Evolutionary conservation across 179 eudicot genomes (phyloP).

Genomic region (Drosera spatulata): DNA sequence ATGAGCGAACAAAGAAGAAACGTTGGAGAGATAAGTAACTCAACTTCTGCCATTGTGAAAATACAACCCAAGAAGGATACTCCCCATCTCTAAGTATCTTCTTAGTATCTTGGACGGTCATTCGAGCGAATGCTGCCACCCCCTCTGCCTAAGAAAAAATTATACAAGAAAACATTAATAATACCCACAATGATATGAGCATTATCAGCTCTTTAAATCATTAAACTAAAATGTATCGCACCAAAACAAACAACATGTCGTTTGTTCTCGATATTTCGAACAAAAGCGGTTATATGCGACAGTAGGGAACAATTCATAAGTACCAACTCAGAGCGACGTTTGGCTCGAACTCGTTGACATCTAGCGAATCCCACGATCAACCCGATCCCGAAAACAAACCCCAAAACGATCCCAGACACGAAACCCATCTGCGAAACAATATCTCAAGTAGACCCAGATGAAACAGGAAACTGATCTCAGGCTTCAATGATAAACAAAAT

Average conservation of each 20-base stretch:
- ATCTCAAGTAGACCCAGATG: constrained; percentile 1
- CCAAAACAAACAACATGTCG: not conserved
- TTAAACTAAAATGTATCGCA: not conserved
- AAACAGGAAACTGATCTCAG: no score
- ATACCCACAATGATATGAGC: not conserved
- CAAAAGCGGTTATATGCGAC: not conserved
- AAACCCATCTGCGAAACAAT: constrained; percentile 8
- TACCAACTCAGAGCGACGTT: constrained; percentile 58
- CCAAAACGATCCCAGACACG: constrained; percentile 36
- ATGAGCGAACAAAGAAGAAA: constrained; percentile 1
- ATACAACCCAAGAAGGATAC: constrained; percentile 81
- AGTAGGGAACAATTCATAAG: not conserved
- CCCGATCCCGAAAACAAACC: constrained; percentile 43
- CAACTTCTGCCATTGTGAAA: constrained; percentile 68
- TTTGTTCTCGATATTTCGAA: not conserved
- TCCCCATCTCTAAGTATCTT: constrained; percentile 49
- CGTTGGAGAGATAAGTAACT: constrained; percentile 8
- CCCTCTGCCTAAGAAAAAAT: constrained; percentile 37
- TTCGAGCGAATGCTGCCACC: constrained; percentile 57
- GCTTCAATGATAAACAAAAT: not conserved
- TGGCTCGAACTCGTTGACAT: constrained; percentile 41
- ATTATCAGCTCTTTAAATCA: not conserved
- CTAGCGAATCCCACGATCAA: constrained; percentile 47
- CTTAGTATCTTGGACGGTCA: constrained; percentile 72
- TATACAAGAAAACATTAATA: not conserved